A percentile compares a stretch with the other conserved stretches of the same genome.
Evolutionary conservation across 78 protist species (phyloP).

Genomic region (Creolimax fragrantissima): DNA sequence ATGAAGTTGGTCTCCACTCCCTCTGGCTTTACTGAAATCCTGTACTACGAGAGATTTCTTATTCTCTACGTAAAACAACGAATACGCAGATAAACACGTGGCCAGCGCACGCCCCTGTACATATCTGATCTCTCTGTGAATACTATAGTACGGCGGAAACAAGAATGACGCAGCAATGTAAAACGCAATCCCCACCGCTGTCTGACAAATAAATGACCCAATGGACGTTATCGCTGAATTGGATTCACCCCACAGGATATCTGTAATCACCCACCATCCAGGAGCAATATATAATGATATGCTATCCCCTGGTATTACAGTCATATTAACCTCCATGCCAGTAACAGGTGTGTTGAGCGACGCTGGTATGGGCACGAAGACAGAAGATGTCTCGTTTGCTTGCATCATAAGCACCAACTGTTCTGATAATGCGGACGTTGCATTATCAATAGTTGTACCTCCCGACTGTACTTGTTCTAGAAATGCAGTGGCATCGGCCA

Average conservation of each 20-base stretch:
- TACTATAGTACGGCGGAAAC: not conserved
- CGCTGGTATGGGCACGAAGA: not conserved
- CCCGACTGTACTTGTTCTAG: too few relatives aligned
- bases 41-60: too few relatives aligned
- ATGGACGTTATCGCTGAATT: not conserved
- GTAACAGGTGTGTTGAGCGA: not conserved
- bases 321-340: not conserved
- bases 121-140: not conserved
- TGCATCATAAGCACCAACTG: not conserved
- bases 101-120: not conserved
- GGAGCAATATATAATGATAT: not conserved
- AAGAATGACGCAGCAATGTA: not conserved
- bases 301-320: not conserved
- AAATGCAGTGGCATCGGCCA: too few relatives aligned
- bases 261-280: not conserved
- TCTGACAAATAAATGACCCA: not conserved
- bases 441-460: too few relatives aligned
- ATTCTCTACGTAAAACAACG: not conserved
- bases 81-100: too few relatives aligned
- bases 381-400: not conserved
- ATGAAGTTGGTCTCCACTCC: too few relatives aligned
- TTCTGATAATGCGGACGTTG: too few relatives aligned
- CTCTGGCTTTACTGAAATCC: too few relatives aligned
- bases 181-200: not conserved
- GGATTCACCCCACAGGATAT: not conserved